A percentile compares a stretch with the other conserved stretches of the same genome.
phyloP scores from a whole-genome alignment of 2,329 filamentous ascomycete genomes.

The Biscogniauxia mediterranea region DNA sequence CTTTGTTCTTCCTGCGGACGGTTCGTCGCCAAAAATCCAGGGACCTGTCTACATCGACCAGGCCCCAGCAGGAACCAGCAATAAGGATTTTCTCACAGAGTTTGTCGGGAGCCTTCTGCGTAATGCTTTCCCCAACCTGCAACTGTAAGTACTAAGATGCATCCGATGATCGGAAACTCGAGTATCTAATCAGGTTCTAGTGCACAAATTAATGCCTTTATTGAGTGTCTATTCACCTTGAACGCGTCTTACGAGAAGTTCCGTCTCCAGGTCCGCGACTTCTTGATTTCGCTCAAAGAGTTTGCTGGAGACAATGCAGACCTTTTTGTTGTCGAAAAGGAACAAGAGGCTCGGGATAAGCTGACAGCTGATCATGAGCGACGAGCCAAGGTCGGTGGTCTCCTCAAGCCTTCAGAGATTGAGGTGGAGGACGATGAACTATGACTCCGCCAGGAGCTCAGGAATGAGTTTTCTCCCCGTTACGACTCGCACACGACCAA shows the following conservation, averaged over 20 bases:
- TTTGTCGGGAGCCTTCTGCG: constrained; percentile 84
- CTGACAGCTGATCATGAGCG: constrained; percentile 88
- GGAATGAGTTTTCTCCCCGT: constrained; percentile 55
- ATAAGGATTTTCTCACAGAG: constrained; percentile 85
- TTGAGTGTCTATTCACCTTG: constrained; percentile 81
- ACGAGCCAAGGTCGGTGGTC: constrained; percentile 89
- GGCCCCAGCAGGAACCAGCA: constrained; percentile 77
- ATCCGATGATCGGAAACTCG: background rate
- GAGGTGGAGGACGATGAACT: constrained; percentile 83
- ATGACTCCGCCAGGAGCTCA: constrained; percentile 75
- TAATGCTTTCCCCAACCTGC: constrained; percentile 90
- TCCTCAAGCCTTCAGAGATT: constrained; percentile 96
- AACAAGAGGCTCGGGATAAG: constrained; percentile 82
- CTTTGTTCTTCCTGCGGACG: constrained; percentile 75
- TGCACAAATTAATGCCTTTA: constrained; percentile 84
- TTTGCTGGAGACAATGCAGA: constrained; percentile 95
- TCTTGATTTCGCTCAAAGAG: constrained; percentile 95
- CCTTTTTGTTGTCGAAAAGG: constrained; percentile 89
- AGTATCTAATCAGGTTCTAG: constrained; percentile 48
- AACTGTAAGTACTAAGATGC: constrained; percentile 61
- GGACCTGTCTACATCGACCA: constrained; percentile 90
- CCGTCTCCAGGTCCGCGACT: constrained; percentile 93
- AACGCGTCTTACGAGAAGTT: constrained; percentile 92
- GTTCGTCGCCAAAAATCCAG: constrained; percentile 76
- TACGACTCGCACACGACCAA: constrained; percentile 31